Evolutionary conservation across 371 early-diverging fungal genomes (phyloP).

Genomic region (Mortierella sp.): DNA sequence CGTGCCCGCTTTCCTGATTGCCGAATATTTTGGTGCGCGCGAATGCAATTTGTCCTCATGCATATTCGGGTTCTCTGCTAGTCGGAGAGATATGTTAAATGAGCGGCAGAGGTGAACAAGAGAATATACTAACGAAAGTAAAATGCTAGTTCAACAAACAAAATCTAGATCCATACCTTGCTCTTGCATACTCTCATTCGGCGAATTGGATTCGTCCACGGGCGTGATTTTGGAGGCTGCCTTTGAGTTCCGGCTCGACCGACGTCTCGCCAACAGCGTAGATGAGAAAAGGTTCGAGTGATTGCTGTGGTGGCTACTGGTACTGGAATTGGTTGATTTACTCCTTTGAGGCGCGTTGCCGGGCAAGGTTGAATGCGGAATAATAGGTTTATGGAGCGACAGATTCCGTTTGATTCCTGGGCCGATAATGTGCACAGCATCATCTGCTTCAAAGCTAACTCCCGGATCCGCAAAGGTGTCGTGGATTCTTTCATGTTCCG

Average conservation of each 20-base stretch:
- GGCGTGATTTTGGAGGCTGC: constrained; percentile 16
- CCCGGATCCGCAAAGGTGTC: constrained; percentile 10
- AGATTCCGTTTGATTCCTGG: constrained; percentile 32
- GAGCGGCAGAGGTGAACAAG: too few species aligned
- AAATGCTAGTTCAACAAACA: background rate
- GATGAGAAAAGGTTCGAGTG: constrained; percentile 28
- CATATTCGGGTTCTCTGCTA: constrained; percentile 14
- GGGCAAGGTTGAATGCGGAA: constrained; percentile 39
- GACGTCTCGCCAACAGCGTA: constrained; percentile 21
- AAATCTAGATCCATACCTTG: too few species aligned
- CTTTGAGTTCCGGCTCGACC: constrained; percentile 38
- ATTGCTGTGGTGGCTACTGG: constrained; percentile 36
- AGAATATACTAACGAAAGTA: too few species aligned
- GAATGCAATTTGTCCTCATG: constrained; percentile 4
- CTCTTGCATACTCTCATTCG: constrained; percentile 1
- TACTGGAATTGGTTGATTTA: constrained; percentile 44
- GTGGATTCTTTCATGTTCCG: constrained; percentile 40
- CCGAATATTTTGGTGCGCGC: background rate
- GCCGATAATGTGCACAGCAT: constrained; percentile 19
- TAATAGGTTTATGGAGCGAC: constrained; percentile 38
- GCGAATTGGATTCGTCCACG: constrained; percentile 5
- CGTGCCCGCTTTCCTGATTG: constrained; percentile 29
- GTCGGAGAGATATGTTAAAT: constrained; percentile 26
- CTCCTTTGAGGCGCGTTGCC: constrained; percentile 38
- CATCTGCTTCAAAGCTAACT: constrained; percentile 32